Conservation (phyloP, 2,329 filamentous ascomycete genomes). For the Pseudogymnoascus sp. region DNA sequence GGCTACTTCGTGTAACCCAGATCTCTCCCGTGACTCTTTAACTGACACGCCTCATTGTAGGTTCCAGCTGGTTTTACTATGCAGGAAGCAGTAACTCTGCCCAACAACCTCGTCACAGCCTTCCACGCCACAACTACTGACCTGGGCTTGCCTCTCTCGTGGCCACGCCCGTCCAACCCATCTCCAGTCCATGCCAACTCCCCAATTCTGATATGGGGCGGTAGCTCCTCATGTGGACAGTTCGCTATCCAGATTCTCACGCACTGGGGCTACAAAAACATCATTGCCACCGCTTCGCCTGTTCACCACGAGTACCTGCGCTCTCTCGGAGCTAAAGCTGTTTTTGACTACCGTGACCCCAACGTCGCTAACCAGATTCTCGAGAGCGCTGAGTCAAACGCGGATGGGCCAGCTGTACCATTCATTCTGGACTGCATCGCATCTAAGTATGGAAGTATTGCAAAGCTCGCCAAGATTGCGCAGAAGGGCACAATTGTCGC, state of each 20-base stretch:
- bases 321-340: slow-evolving; percentile 24
- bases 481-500: slow-evolving; percentile 43
- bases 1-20: slow-evolving; percentile 18
- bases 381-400: slow-evolving; percentile 14
- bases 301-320: slow-evolving; percentile 26
- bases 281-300: slow-evolving; percentile 29
- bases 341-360: slow-evolving; percentile 27
- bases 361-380: slow-evolving; percentile 19
- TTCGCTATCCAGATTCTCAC: slow-evolving; percentile 36
- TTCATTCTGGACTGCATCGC: slow-evolving; percentile 50
- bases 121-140: slow-evolving; percentile 47
- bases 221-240: slow-evolving; percentile 27
- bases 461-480: slow-evolving; percentile 43
- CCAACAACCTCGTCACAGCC: slow-evolving; percentile 51
- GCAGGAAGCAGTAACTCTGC: slow-evolving; percentile 41
- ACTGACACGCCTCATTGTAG: slow-evolving; percentile 16
- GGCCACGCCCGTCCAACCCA: slow-evolving; percentile 33
- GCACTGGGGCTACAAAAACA: slow-evolving; percentile 43
- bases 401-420: slow-evolving; percentile 28
- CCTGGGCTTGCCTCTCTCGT: slow-evolving; percentile 45
- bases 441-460: slow-evolving; percentile 38
- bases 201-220: slow-evolving; percentile 32
- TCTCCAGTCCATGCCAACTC: slow-evolving; percentile 22
- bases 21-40: slow-evolving; percentile 19
- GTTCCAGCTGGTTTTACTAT: slow-evolving; percentile 35